Evolutionary conservation across 129 eudicot genomes (phyloP).

Genomic region (Chrysanthemum lavandulifolium): DNA sequence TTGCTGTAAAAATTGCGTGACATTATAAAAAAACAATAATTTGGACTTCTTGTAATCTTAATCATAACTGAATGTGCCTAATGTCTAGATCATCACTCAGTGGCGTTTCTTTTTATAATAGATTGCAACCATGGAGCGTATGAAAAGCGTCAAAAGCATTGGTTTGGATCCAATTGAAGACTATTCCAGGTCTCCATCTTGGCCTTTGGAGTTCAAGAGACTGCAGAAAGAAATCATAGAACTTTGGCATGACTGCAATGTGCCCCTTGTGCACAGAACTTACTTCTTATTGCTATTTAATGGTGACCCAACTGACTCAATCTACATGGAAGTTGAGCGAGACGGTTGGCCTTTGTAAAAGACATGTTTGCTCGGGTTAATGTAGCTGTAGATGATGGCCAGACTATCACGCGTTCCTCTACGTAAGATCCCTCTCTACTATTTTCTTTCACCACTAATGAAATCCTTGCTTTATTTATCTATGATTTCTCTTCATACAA

Average conservation of each 20-base stretch:
- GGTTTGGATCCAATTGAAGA: constrained; percentile 89
- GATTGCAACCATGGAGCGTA: constrained; percentile 13
- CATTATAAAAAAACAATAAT: no score
- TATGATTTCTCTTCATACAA: no score
- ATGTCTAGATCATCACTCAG: constrained; percentile 2
- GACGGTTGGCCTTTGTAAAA: constrained; percentile 68
- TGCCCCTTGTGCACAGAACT: constrained; percentile 80
- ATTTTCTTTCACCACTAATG: background rate
- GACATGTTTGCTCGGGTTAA: constrained; percentile 59
- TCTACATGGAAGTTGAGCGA: constrained; percentile 90
- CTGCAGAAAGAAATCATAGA: constrained; percentile 69
- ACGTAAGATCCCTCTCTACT: constrained; percentile 42
- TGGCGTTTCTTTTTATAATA: constrained; percentile 1
- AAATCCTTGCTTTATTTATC: no score
- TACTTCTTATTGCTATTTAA: constrained; percentile 76
- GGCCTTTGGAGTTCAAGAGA: constrained; percentile 70
- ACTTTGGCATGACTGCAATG: constrained; percentile 83
- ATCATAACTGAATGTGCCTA: constrained; percentile 8
- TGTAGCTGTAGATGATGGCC: constrained; percentile 51
- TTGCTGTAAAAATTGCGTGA: background rate
- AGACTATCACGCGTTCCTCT: constrained; percentile 54
- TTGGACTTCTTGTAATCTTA: background rate
- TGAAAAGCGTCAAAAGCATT: constrained; percentile 54
- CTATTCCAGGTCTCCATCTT: constrained; percentile 36
- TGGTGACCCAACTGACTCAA: constrained; percentile 77